phyloP scores from a whole-genome alignment of 768 basidiomycete genomes.

The Leccinum aurantiacum region DNA sequence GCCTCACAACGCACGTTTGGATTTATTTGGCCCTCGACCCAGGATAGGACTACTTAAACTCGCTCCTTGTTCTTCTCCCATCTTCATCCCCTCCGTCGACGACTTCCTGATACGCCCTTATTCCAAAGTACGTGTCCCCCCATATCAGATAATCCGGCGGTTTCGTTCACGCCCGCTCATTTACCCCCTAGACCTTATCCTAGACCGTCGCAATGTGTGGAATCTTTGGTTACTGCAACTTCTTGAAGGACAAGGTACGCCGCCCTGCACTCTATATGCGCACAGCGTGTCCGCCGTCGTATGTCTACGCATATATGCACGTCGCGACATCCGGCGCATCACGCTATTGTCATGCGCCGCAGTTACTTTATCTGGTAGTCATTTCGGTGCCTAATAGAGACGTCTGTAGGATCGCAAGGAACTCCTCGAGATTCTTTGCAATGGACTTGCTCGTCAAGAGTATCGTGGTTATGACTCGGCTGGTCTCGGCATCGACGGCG shows the following conservation, averaged over 20 bases:
- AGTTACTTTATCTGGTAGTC: constrained; percentile 24
- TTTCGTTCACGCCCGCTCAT: neutral
- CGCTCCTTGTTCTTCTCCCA: constrained; percentile 18
- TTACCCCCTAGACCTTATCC: constrained; percentile 1
- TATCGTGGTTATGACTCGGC: constrained; percentile 99
- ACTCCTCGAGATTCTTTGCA: constrained; percentile 86
- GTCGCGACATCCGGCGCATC: neutral
- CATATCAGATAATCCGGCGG: neutral
- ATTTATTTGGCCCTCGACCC: constrained; percentile 37
- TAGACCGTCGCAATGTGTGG: constrained; percentile 69
- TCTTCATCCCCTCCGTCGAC: constrained; percentile 22
- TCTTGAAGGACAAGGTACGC: constrained; percentile 88
- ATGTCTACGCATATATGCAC: constrained; percentile 12
- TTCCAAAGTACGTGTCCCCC: constrained; percentile 8
- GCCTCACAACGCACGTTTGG: constrained; percentile 21
- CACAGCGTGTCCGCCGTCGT: neutral
- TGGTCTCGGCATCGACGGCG: constrained; percentile 87
- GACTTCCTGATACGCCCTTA: neutral
- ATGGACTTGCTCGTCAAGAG: constrained; percentile 91
- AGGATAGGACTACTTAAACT: constrained; percentile 33
- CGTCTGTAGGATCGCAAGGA: constrained; percentile 74
- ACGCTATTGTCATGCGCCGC: neutral
- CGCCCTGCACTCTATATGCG: neutral
- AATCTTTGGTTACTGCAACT: constrained; percentile 96
- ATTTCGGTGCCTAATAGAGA: constrained; percentile 9